Conservation (phyloP, 2,329 filamentous ascomycete species). For the Hirsutella thompsonii region DNA sequence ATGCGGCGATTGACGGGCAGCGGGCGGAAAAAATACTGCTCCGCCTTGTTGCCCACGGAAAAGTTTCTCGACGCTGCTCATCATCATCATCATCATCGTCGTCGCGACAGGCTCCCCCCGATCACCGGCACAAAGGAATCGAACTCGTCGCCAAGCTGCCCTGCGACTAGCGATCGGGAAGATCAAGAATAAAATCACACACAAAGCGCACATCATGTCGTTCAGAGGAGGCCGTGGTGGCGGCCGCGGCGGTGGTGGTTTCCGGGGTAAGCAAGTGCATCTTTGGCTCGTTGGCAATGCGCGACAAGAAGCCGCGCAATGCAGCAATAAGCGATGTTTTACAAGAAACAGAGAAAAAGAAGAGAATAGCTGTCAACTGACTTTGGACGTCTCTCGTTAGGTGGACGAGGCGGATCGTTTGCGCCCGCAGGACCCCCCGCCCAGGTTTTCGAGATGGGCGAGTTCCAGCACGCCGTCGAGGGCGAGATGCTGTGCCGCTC, state of each 20-base stretch:
- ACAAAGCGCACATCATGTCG: conserved; percentile 5
- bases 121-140: not conserved
- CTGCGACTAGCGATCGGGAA: not conserved
- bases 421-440: conserved; percentile 9
- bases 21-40: conserved; percentile 2
- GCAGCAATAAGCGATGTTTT: not conserved
- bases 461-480: conserved; percentile 87
- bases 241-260: conserved; percentile 9
- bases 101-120: not conserved
- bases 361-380: not conserved
- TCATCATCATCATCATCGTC: too few relatives aligned
- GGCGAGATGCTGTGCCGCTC: conserved; percentile 97
- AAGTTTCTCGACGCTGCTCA: conserved; percentile 6
- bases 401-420: conserved; percentile 9
- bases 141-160: not conserved
- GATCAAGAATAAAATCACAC: not conserved
- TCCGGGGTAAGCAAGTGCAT: conserved; percentile 5
- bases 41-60: conserved; percentile 3
- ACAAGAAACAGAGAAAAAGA: not conserved
- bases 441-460: conserved; percentile 60
- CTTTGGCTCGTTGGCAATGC: too few relatives aligned
- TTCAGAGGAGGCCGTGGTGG: conserved; percentile 10
- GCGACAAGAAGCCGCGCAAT: too few relatives aligned
- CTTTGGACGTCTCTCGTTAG: not conserved
- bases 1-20: not conserved